A percentile compares a stretch with the other conserved stretches of the same genome.
These are phyloP conservation scores for Mycena alexandri DNA, from an alignment of 768 basidiomycete genomes.

Conservation along the genomic window DNA sequence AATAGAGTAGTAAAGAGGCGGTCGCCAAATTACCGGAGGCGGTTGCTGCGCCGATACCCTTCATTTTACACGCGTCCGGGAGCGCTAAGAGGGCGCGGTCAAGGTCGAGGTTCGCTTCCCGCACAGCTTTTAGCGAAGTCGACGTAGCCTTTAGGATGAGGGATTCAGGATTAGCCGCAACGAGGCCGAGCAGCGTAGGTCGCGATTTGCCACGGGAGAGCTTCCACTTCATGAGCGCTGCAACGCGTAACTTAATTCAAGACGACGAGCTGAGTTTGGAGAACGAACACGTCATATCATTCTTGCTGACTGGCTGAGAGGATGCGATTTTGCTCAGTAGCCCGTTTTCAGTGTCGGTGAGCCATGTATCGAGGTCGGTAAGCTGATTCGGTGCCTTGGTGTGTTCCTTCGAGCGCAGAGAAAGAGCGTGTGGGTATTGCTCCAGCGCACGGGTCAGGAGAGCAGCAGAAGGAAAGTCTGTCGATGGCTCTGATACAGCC, in stretches of 20 bases:
- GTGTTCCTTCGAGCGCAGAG: slow-evolving; percentile 29
- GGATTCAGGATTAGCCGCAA: slow-evolving; percentile 26
- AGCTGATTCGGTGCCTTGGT: slow-evolving; percentile 26
- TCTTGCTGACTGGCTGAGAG: slow-evolving; percentile 21
- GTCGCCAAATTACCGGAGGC: slow-evolving; percentile 24
- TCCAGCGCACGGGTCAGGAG: slow-evolving; percentile 19
- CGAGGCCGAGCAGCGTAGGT: slow-evolving; percentile 30
- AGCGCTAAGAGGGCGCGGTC: slow-evolving; percentile 29
- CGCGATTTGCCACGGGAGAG: slow-evolving; percentile 36
- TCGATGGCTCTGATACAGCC: background rate
- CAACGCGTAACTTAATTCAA: background rate
- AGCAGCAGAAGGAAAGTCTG: slow-evolving; percentile 13
- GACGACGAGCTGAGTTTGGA: background rate
- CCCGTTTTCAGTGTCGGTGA: slow-evolving; percentile 12
- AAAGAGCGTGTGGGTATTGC: slow-evolving; percentile 22
- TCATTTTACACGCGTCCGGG: slow-evolving; percentile 26
- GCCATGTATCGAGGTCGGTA: slow-evolving; percentile 29
- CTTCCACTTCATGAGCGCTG: slow-evolving; percentile 39
- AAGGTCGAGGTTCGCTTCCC: slow-evolving; percentile 24
- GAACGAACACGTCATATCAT: slow-evolving; percentile 32
- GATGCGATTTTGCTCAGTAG: slow-evolving; percentile 23
- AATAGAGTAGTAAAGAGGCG: background rate
- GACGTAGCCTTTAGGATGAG: slow-evolving; percentile 24
- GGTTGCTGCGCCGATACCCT: slow-evolving; percentile 36
- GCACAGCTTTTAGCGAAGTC: slow-evolving; percentile 12